Evolutionary conservation across 2,329 filamentous ascomycete species (phyloP).

Genomic region (Thielaviopsis punctulata): DNA sequence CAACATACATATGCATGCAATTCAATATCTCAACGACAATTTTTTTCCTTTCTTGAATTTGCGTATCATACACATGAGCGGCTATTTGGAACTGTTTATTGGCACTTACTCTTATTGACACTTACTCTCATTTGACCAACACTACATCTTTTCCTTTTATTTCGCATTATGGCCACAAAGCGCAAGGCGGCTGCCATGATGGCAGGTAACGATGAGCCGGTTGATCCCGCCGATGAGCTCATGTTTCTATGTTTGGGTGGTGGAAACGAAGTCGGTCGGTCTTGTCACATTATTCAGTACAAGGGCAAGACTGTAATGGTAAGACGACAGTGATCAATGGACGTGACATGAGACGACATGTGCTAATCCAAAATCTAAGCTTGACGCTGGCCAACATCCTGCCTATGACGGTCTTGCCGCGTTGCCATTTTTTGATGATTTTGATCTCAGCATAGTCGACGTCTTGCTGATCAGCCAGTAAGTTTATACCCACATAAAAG

Average conservation of each 20-base stretch:
- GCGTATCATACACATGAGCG: no score
- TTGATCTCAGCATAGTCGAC: conserved; percentile 92
- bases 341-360: not conserved
- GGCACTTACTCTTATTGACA: no score
- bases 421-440: conserved; percentile 95
- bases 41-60: no score
- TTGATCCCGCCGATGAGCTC: conserved; percentile 85
- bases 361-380: conserved; percentile 31
- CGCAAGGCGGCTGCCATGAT: conserved; percentile 44
- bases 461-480: conserved; percentile 98
- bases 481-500: conserved; percentile 28
- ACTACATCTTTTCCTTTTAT: no score
- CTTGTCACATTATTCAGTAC: conserved; percentile 96
- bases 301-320: conserved; percentile 99
- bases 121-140: no score
- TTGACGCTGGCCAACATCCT: conserved; percentile 93
- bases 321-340: conserved; percentile 14
- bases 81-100: no score
- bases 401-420: conserved; percentile 88
- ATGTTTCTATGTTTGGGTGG: conserved; percentile 88
- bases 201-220: conserved; percentile 52
- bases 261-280: conserved; percentile 91
- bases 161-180: conserved; percentile 98
- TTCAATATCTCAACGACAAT: not conserved
- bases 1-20: not conserved